These are phyloP conservation scores for Lindgomyces ingoldianus DNA, from an alignment of 495 filamentous ascomycete species.

Conservation along the genomic window DNA sequence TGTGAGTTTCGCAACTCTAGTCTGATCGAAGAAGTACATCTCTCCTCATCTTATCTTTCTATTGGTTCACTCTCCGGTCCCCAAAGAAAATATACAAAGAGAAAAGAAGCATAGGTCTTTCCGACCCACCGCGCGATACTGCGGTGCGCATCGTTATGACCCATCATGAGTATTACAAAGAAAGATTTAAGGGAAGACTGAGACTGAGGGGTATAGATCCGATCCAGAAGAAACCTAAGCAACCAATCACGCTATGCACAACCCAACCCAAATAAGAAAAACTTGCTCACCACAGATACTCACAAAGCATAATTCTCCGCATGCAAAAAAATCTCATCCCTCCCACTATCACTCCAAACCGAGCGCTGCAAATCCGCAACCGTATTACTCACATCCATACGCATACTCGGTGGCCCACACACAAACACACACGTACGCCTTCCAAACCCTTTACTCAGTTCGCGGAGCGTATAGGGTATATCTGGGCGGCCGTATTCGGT, in stretches of 20 bases:
- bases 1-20: too few species aligned
- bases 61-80: too few species aligned
- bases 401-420: constrained; percentile 84
- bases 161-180: too few species aligned
- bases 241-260: constrained; percentile 14
- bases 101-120: too few species aligned
- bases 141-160: too few species aligned
- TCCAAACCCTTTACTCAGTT: constrained; percentile 78
- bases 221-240: too few species aligned
- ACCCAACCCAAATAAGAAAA: constrained; percentile 7
- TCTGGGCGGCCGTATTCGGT: constrained; percentile 93
- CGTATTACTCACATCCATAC: constrained; percentile 78
- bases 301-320: constrained; percentile 90
- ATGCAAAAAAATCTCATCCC: constrained; percentile 92
- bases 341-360: constrained; percentile 73
- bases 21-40: too few species aligned
- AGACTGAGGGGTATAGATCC: too few species aligned
- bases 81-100: too few species aligned
- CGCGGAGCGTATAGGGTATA: constrained; percentile 76
- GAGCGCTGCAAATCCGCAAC: constrained; percentile 79
- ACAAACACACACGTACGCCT: constrained; percentile 89
- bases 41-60: too few species aligned
- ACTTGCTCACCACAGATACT: background rate
- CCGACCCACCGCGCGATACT: too few species aligned
- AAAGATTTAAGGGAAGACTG: too few species aligned